Evolutionary conservation across 2,329 filamentous ascomycete genomes (phyloP), one percentile per base, ranked within the genome.

Genomic region (Rosellinia necatrix): DNA sequence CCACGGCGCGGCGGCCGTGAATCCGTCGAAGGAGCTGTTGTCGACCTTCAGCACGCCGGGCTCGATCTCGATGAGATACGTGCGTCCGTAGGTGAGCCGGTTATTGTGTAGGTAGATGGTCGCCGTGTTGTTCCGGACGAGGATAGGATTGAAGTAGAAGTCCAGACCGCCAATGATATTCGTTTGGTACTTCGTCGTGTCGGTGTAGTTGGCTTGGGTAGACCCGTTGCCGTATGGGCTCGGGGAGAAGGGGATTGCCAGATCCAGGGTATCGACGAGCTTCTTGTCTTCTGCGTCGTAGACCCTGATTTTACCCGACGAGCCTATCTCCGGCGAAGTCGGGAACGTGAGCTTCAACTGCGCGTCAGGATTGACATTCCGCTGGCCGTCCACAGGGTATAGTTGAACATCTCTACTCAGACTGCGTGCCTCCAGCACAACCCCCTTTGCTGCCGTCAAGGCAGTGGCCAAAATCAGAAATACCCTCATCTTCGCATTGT

Each of bases 51-150:
- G 17, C 6, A 59, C 48, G 24, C 37, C 24, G 2, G 56, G 38
- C 25, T 59, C 53, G 9, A 59, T 53, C 32, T 53, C 48, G 29
- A 59, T 38, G 6, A 59, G 34, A 21, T 59, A 59, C 3, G 48
- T 59, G 2, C 49, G 53, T 25, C 53, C 53, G 15, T 59, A 59
- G 12, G 53, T 53, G 30, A 52, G 53, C 43, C 53, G 37, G 21
- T 56, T 59, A 29, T 59, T 59, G 15, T 59, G 56, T 1, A 59
- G 42, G 12, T 59, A 59, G 37, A 59, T 52, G 15, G 56, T 59
- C 4, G 56, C 48, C 7, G 56, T 59, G 12, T 56, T 53, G 6
- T 53, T 46, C 10, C 48, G 22, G 6, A 56, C 43, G 40, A 59
- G 56, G 3, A 59, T 59, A 6, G 56, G 56, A 15, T 56, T 29